Evolutionary conservation across 305 asterid genomes (phyloP), one percentile per base, ranked within the genome.

Genomic region (Plantago lanceolata): DNA sequence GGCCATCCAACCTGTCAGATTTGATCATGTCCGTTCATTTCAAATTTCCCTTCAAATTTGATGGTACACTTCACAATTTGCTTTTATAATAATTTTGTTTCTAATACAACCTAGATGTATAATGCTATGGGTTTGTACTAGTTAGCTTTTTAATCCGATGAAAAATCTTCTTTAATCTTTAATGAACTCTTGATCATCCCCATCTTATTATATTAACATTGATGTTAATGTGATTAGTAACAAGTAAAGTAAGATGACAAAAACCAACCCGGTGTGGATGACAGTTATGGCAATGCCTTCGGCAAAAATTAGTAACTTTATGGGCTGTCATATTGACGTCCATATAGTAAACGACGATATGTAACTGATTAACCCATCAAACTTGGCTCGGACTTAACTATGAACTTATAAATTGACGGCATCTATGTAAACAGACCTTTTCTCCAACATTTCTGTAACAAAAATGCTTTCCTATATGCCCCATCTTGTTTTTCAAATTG

Each of bases 341-440:
- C 11, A 24, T 53, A 29, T 53, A 9, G 18, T 21, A 53, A 14
- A 53, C 12, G 40, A 53, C 59, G 29, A 53, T 14, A 20, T 14
- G 37, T 53, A 53, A 53, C 12, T 53, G 59, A 53, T 9, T 33
- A 33, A 53, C 19, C 59, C 59, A 26, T 53, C 12, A 53, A 20
- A 24, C 19, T 53, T 53, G 33, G 59, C 33, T 53, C 59, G 37
- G 19, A n/a, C 15, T 0, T 21, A 53, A 53, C 59, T 53, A 53
- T 53, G 59, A 11, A 53, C 33, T 3, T 51, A 19, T 4, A 21
- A 19, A 4, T 19, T 9, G 9, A 52, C 17, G 4, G 17, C 57
- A 52, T 19, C 19, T 53, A 53, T 6, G 15, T 19, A 52, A 5
- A 20, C 15, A 5, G 11, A 20, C 6, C 35, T 11, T 53, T 53